Evolutionary conservation across 257 asterid species (phyloP), one percentile per base, ranked within the genome.

Genomic region (Gynochthodes officinalis): DNA sequence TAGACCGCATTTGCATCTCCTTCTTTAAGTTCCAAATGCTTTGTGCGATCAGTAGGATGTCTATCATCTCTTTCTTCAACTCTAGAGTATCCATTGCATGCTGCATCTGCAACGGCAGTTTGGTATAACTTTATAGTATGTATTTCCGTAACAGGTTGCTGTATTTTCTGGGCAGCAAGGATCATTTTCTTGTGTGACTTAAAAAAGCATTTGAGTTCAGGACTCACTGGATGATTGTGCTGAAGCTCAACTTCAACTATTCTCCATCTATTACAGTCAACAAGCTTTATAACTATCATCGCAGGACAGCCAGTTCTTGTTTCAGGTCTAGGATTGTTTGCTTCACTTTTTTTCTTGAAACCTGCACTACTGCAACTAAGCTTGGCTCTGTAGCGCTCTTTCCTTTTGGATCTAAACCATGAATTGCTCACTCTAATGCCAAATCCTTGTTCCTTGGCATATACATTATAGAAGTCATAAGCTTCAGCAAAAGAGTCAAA

Each of bases 271-370:
- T 70, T 81, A 28, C 84, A 80, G 62, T 83, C 91, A 75, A 81
- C 86, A 71, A 88, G 89, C 79, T 83, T 86, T 77, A 88, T 67
- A 50, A 84, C 77, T 37, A 83, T 73, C 91, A 84, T 88, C 67
- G 89, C 88, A 64, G 87, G 89, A 71, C 95, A 88, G 8, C 90
- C 91, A 15, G 91, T 88, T 77, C 91, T 83, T 64, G 88, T 84
- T 81, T 84, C 88, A 40, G 91, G 88, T 79, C 88, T 81, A 37
- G 91, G 91, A 78, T 86, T 79, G 70, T 78, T 83, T 57, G 91
- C 89, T 70, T 80, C 84, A 39, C 81, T 88, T 77, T 81, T 86
- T 76, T 82, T 88, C 88, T 86, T 86, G 89, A 86, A 86, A 73
- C 89, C 89, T 44, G 89, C 88, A 60, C 79, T 79, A 81, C 89